Percentiles rank a stretch among this genome's conserved stretches.
Conservation (phyloP, 768 basidiomycete genomes). For the Leucocoprinus leucothites region DNA sequence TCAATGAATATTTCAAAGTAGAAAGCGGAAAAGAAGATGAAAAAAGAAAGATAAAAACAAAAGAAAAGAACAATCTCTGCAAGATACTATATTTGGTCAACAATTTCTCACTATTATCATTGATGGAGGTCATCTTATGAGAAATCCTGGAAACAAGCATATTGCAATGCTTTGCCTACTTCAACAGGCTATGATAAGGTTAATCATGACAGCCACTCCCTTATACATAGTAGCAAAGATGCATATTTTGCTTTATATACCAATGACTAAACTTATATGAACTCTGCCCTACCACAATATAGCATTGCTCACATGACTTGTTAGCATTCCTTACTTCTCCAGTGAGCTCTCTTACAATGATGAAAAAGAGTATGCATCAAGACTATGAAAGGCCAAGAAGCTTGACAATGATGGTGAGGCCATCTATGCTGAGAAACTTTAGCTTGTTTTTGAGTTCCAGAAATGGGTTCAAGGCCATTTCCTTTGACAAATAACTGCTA, state of each 20-base stretch:
- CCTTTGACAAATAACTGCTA: neutral
- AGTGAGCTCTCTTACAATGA: conserved; percentile 5
- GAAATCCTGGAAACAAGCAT: conserved; percentile 18
- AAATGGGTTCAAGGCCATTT: neutral
- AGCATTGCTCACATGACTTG: conserved; percentile 3
- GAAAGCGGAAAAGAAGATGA: too few species aligned
- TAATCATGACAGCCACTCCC: conserved; percentile 23
- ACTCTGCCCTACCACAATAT: conserved; percentile 6
- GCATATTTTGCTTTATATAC: neutral
- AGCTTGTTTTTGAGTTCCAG: neutral
- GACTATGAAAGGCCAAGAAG: neutral
- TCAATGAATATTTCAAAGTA: too few species aligned
- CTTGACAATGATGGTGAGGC: neutral
- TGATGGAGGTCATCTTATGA: conserved; percentile 23
- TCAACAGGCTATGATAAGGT: conserved; percentile 9
- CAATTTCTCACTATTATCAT: conserved; percentile 15
- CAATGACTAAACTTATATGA: neutral
- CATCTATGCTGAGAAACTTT: neutral
- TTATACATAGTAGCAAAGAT: conserved; percentile 17
- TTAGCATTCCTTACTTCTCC: conserved; percentile 12
- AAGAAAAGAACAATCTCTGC: too few species aligned
- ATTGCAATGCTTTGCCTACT: conserved; percentile 13
- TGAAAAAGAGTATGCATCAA: neutral
- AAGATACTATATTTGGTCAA: conserved; percentile 16
- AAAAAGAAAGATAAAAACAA: too few species aligned